Base-by-base conservation (phyloP, 139 green algal species). In the Micractinium sp. region DNA sequence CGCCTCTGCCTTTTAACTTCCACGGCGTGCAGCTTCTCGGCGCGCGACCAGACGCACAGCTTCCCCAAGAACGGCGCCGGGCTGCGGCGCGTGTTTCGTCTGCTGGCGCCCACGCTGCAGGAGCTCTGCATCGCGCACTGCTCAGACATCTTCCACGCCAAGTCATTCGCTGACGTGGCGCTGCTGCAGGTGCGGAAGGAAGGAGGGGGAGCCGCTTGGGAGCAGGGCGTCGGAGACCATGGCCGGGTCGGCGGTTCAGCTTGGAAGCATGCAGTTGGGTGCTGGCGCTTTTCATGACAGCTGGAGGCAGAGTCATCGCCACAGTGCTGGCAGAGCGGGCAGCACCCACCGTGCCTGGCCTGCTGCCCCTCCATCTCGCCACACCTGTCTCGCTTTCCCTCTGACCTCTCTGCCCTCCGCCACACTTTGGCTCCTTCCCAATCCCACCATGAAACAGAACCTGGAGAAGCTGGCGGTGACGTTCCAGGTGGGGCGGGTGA, bases 381-480 rank as follows among this genome's bases (percentile, higher is more conserved):
- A 23, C 63, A 25, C 20, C 63, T 12, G 14, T 27, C 63, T 71
- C 2, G 20, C 63, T 5, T 71, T 27, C 63, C 22, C 63, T 27
- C 63, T 71, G 9, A 56, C 47, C 5, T 9, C 47, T 56, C 47
- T 56, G 47, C 47, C 7, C 9, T 56, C 9, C 47, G 7, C 47
- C 47, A 56, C 67, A 35, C 23, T 33, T 7, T 35, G 22, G 38
- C 61, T 82, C 4, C 77, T 35, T 82, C 33, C 67, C 67, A 2
- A n/a, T 35, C 9, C 31, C 31, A 23, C 9, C 0, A 12, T 36
- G n/a, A 35, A 16, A n/a, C 86, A 90, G 86, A 63, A 56, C 61
- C 61, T 90, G 38, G 56, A 90, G 39, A 78, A 29, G 9, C 77
- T 90, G 56, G 86, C 86, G 19, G 79, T 90, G 23, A 90, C 86